Evolutionary conservation across 73 alveolate species (phyloP).

Genomic region (Paramecium tetraurelia): DNA sequence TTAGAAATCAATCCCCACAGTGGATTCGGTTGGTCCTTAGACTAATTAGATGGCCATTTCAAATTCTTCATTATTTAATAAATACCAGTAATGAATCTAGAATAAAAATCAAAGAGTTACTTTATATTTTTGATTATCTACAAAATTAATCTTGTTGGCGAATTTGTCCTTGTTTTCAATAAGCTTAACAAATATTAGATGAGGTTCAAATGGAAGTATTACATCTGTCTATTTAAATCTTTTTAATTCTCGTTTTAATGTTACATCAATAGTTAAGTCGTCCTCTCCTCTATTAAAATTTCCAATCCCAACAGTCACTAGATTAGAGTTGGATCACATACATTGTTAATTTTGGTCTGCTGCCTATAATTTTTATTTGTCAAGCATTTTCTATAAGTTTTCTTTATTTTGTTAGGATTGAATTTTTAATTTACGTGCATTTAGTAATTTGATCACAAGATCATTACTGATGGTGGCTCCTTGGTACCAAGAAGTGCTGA

Average conservation of each 20-base stretch:
- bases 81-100: neutral
- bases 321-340: neutral
- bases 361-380: neutral
- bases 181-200: neutral
- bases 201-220: neutral
- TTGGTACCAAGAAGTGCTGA: neutral
- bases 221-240: neutral
- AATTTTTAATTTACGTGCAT: neutral
- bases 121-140: neutral
- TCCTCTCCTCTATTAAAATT: slow-evolving; percentile 40
- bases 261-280: neutral
- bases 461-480: neutral
- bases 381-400: neutral
- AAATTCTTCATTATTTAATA: slow-evolving; percentile 10
- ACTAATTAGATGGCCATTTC: slow-evolving; percentile 14
- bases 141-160: neutral
- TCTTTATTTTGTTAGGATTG: neutral
- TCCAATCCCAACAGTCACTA: slow-evolving; percentile 33
- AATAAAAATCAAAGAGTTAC: neutral
- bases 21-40: neutral
- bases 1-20: neutral
- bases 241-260: neutral
- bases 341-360: neutral
- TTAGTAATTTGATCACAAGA: neutral
- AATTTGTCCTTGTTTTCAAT: neutral